Evolutionary conservation across 176 grass and related monocot genomes (phyloP), one percentile per base, ranked within the genome.

Genomic region (Paspalum vaginatum): DNA sequence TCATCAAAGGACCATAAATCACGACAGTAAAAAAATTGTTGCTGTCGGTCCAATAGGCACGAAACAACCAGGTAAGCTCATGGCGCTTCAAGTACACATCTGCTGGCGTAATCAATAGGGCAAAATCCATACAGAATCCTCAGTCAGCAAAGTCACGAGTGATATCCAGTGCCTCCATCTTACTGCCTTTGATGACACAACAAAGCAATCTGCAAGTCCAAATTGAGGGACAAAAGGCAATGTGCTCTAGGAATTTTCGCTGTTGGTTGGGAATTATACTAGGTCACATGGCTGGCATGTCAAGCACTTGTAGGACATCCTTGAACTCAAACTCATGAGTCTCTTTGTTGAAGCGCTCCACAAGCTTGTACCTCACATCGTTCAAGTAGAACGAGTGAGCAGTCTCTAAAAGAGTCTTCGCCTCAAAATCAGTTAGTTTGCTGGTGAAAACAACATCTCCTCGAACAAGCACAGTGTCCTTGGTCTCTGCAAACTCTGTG

Each of bases 361-460:
- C 90, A 27, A 98, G 87, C 58, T 83, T 95, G 78, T 95, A 98
- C 43, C 90, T 62, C 39, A 74, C 79, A 73, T 95, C 95, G 43
- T 95, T 98, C 74, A 98, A 65, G 85, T 93, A 98, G 86, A 98
- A 98, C 3, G 90, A 93, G 37, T 98, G 95, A 68, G 90, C 83
- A 27, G 86, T 91, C 82, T 93, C 92, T 48, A 93, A 47, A 83
- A 98, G 95, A 78, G 80, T 79, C 62, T 91, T 91, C 9, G 92
- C 95, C 74, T 98, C 95, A n/a, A 73, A 75, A 65, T 98, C 95
- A 11, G 52, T 93, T 43, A 93, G 85, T 61, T 95, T 95, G 66
- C 92, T 98, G 38, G 95, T 93, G 80, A 98, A 98, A 58, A 98
- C 95, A 2, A 97, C 86, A 55, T 95, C 95, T 20, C 95, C 95